Base-by-base conservation (phyloP, 805 yeast genomes). In the Wickerhamomyces xylosicus region DNA sequence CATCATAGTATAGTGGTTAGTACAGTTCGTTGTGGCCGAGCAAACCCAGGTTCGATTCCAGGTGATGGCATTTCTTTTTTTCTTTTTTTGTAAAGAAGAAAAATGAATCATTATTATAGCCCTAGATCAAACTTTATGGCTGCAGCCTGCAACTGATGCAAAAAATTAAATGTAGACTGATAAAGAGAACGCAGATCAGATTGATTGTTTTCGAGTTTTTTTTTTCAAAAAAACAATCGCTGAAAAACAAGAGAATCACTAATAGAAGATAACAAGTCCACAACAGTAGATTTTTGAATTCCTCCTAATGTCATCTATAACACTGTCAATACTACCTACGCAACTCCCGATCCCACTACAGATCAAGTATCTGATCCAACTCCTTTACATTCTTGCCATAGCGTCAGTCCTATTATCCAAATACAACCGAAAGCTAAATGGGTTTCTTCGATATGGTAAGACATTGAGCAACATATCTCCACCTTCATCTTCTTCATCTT, bases 1-100 rank as follows among this genome's bases (percentile, higher is more conserved):
- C 63, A 60, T 57, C 52, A 54, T 62, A 61, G 66, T 74, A 74
- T 74, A 74, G 80, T 74, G 80, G 80, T 72, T 61, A 74, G 79
- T 74, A 74, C 79, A 72, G 71, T 62, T 71, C 79, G 74, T 74
- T 74, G 79, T 74, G 79, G 79, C 79, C 74, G 79, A 71, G 63
- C 72, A 73, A 70, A 73, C 79, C 79, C 77, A 71, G 71, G 79
- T 74, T 74, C 80, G 79, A 73, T 73, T 74, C 79, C 74, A 69
- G 79, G 79, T 67, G 64, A 67, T 77, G 78, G 79, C 79, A 74
- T 16, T 43, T 43, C 49, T 57, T 62, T 64, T 43, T 44, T 37
- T 38, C 53, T 49, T 9, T 25, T 25, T 8, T 8, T 25, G 25
- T 21, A 21, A 21, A 21, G 10, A 21, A 21, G n/a, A n/a, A n/a